Evolutionary conservation across 73 alveolate species (phyloP).

Genomic region (Symbiodinium pilosum): DNA sequence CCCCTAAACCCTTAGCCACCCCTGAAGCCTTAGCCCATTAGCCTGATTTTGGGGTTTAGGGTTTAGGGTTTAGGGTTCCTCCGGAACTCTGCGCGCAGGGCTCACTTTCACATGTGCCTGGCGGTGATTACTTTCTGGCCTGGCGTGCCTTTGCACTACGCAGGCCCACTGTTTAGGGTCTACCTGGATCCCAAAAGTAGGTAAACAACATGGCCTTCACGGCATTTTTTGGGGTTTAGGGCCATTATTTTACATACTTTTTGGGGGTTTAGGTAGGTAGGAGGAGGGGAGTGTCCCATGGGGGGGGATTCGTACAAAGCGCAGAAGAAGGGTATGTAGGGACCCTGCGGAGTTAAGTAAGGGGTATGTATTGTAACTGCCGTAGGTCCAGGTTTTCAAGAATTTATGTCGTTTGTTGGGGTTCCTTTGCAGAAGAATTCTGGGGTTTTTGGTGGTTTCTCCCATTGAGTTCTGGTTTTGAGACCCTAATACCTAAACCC

Average conservation of each 20-base stretch:
- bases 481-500: background rate
- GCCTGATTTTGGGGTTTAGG: too few relatives aligned
- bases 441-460: too few relatives aligned
- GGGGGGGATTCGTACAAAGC: too few relatives aligned
- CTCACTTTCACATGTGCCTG: slow-evolving; percentile 72
- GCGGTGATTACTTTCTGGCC: slow-evolving; percentile 91
- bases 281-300: background rate
- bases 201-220: background rate
- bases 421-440: too few relatives aligned
- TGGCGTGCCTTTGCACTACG: slow-evolving; percentile 91
- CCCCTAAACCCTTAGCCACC: too few relatives aligned
- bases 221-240: too few relatives aligned
- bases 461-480: too few relatives aligned
- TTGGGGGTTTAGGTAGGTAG: background rate
- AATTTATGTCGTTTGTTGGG: too few relatives aligned
- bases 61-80: background rate
- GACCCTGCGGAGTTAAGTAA: background rate
- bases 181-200: background rate
- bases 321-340: too few relatives aligned
- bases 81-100: background rate
- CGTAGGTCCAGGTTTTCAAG: background rate
- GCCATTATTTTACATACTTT: too few relatives aligned
- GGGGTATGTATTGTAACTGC: background rate
- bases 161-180: slow-evolving; percentile 6
- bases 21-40: too few relatives aligned